Conservation (phyloP, 1,139 yeast species). For the Blastobotrys serpentis region DNA sequence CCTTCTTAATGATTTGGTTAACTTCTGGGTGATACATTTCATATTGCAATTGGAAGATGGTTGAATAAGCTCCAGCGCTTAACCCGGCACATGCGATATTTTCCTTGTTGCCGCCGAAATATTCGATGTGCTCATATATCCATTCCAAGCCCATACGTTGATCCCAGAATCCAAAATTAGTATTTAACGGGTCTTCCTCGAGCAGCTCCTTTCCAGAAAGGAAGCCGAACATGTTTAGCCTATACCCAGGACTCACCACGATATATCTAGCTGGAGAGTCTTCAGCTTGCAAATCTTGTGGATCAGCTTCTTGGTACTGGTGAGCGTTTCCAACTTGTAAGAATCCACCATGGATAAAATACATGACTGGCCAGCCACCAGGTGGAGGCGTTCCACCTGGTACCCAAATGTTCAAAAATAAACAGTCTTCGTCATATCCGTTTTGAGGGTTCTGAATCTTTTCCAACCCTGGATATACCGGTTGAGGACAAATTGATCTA, state of each 20-base stretch:
- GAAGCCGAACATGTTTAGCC: conserved; percentile 45
- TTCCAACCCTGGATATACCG: conserved; percentile 21
- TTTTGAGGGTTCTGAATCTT: conserved; percentile 11
- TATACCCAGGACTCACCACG: conserved; percentile 43
- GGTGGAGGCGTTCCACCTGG: conserved; percentile 40
- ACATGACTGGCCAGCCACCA: conserved; percentile 44
- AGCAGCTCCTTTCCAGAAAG: conserved; percentile 36
- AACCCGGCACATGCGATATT: conserved; percentile 43
- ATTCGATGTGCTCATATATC: conserved; percentile 35
- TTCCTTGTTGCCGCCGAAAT: conserved; percentile 43
- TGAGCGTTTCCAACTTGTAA: conserved; percentile 42
- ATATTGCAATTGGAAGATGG: conserved; percentile 42
- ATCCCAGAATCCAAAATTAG: conserved; percentile 48
- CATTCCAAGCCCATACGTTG: conserved; percentile 39
- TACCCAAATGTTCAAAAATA: conserved; percentile 44
- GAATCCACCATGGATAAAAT: conserved; percentile 46
- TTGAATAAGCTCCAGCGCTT: conserved; percentile 40
- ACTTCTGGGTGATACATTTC: conserved; percentile 41
- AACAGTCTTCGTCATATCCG: conserved; percentile 40
- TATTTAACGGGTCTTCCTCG: conserved; percentile 32
- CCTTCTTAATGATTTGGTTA: conserved; percentile 41
- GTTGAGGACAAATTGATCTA: conserved; percentile 41
- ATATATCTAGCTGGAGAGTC: conserved; percentile 37
- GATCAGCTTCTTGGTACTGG: conserved; percentile 33
- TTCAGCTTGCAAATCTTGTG: conserved; percentile 31